phyloP scores from a whole-genome alignment of 176 grass and related monocot genomes.

The Oryza officinalis region DNA sequence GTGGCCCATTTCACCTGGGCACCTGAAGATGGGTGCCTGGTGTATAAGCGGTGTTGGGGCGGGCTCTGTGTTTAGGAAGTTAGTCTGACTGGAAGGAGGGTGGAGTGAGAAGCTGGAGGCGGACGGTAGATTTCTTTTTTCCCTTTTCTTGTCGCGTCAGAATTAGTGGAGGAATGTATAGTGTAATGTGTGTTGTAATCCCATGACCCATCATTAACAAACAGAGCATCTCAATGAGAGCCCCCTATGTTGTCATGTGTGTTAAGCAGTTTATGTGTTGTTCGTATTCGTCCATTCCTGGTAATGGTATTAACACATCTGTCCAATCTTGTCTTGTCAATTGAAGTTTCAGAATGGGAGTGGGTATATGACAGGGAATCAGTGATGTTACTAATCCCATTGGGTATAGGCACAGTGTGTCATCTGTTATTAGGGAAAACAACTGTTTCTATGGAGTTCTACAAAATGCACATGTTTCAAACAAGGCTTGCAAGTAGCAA shows the following conservation, averaged over 20 bases:
- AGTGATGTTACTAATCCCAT: not conserved
- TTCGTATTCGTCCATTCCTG: not conserved
- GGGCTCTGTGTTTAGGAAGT: slow-evolving; percentile 49
- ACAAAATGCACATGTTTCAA: not conserved
- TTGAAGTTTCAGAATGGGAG: too few species aligned
- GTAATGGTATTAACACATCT: not conserved
- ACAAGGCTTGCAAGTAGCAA: not conserved
- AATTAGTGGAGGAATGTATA: slow-evolving; percentile 55
- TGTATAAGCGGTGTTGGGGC: slow-evolving; percentile 45
- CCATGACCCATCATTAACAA: slow-evolving; percentile 33
- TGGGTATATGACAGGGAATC: too few species aligned
- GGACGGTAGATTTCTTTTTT: slow-evolving; percentile 40
- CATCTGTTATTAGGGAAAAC: too few species aligned
- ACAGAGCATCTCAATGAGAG: slow-evolving; percentile 42
- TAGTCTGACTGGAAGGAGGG: slow-evolving; percentile 51
- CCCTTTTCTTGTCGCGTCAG: slow-evolving; percentile 10
- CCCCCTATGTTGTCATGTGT: not conserved
- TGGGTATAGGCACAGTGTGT: too few species aligned
- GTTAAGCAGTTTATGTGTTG: not conserved
- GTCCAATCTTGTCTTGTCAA: not conserved
- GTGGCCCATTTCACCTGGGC: slow-evolving; percentile 65
- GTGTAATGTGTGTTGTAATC: slow-evolving; percentile 52
- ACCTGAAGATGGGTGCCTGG: slow-evolving; percentile 78
- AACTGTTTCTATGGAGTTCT: not conserved
- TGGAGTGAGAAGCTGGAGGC: not conserved